Percentiles rank a stretch among this genome's conserved stretches.
Evolutionary conservation across 805 yeast species (phyloP).

Genomic region (Pichia phayaonensis): DNA sequence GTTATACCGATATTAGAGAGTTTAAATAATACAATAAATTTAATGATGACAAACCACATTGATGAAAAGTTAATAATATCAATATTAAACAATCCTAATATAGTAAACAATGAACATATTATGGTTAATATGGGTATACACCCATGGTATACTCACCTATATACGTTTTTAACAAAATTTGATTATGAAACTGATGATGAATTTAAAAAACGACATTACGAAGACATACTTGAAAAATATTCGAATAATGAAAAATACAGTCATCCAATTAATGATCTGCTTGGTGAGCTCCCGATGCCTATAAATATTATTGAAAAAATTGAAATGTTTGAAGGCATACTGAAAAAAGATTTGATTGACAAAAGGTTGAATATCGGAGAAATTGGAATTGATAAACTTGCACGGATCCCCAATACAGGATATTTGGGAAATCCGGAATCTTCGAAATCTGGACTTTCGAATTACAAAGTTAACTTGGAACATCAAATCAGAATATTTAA

Average conservation of each 20-base stretch:
- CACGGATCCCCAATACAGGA: slow-evolving; percentile 58
- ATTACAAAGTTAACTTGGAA: slow-evolving; percentile 44
- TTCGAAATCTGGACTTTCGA: slow-evolving; percentile 9
- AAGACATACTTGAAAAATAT: slow-evolving; percentile 36
- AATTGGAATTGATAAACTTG: slow-evolving; percentile 79
- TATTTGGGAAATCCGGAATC: slow-evolving; percentile 32
- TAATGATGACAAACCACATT: slow-evolving; percentile 44
- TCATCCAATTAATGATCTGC: slow-evolving; percentile 24
- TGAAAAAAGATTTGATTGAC: neutral
- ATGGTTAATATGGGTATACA: slow-evolving; percentile 67
- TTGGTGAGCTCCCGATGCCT: slow-evolving; percentile 53
- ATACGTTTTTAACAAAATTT: slow-evolving; percentile 27
- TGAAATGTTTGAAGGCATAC: slow-evolving; percentile 6
- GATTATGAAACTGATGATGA: slow-evolving; percentile 7
- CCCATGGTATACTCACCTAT: slow-evolving; percentile 85
- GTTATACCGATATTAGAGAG: slow-evolving; percentile 1
- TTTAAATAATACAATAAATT: slow-evolving; percentile 12
- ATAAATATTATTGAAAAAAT: slow-evolving; percentile 31
- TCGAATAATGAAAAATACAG: slow-evolving; percentile 22
- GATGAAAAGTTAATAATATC: slow-evolving; percentile 27
- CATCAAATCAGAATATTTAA: slow-evolving; percentile 59
- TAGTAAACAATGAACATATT: slow-evolving; percentile 13
- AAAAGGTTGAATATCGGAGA: slow-evolving; percentile 64
- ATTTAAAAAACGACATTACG: slow-evolving; percentile 49
- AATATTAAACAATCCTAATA: slow-evolving; percentile 7